Percentiles rank a stretch among this genome's conserved stretches.
phyloP scores from a whole-genome alignment of 2,329 filamentous ascomycete species.

The Phialophora tarda region DNA sequence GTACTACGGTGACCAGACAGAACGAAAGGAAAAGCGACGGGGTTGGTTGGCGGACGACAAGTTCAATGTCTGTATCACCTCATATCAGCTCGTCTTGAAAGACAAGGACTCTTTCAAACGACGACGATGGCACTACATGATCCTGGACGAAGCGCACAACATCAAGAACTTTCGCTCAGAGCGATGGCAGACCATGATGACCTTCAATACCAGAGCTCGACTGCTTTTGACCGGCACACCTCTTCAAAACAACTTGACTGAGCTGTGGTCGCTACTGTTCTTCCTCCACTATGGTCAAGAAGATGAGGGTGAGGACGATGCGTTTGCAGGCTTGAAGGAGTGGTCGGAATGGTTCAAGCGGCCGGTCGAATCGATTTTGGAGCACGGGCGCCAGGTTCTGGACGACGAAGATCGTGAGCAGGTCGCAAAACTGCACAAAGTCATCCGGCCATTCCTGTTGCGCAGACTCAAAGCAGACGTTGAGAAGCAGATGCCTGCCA shows the following conservation, averaged over 20 bases:
- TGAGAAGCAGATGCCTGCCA: slow-evolving; percentile 98
- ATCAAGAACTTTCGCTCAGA: slow-evolving; percentile 99
- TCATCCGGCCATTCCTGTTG: slow-evolving; percentile 88
- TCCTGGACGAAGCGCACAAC: slow-evolving; percentile 97
- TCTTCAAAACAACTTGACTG: slow-evolving; percentile 93
- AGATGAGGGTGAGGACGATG: slow-evolving; percentile 76
- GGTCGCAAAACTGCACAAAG: slow-evolving; percentile 91
- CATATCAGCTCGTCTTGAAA: slow-evolving; percentile 93
- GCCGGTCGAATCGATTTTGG: slow-evolving; percentile 92
- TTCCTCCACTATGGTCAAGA: slow-evolving; percentile 89
- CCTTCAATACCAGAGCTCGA: slow-evolving; percentile 86
- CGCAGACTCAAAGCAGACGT: slow-evolving; percentile 93
- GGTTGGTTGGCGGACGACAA: slow-evolving; percentile 93
- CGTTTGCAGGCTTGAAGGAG: slow-evolving; percentile 92
- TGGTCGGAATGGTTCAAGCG: slow-evolving; percentile 97
- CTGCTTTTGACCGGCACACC: slow-evolving; percentile 92
- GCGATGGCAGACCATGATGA: slow-evolving; percentile 92
- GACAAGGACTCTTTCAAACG: slow-evolving; percentile 94
- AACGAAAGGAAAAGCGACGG: slow-evolving; percentile 85
- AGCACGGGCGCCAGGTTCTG: slow-evolving; percentile 91
- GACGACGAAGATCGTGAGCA: slow-evolving; percentile 92
- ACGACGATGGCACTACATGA: slow-evolving; percentile 95
- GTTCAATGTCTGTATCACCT: slow-evolving; percentile 98
- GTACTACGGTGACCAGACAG: slow-evolving; percentile 93
- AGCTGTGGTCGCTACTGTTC: slow-evolving; percentile 95